phyloP scores from a whole-genome alignment of 2,329 filamentous ascomycete genomes.

The Aspergillus neotritici region DNA sequence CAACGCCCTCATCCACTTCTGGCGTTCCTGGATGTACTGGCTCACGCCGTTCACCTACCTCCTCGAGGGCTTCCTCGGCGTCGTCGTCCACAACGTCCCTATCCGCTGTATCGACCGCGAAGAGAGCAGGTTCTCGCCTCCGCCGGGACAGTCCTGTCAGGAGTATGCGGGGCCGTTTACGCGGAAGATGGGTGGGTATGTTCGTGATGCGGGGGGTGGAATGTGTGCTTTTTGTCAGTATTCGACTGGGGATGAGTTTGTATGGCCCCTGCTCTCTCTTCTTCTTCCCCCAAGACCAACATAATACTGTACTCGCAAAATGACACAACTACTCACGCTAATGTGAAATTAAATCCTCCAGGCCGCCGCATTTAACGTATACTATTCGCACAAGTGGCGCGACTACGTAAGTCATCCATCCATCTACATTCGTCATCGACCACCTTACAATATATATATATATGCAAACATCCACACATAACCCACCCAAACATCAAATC shows the following conservation, averaged over 20 bases:
- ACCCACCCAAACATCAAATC: neutral
- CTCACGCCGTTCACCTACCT: constrained; percentile 64
- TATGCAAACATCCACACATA: no score
- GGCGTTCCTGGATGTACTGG: constrained; percentile 62
- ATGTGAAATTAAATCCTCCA: constrained; percentile 6
- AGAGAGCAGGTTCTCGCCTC: constrained; percentile 56
- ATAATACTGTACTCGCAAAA: neutral
- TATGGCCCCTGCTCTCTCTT: constrained; percentile 23
- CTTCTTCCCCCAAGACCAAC: neutral
- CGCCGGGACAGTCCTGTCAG: constrained; percentile 55
- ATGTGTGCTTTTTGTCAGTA: constrained; percentile 62
- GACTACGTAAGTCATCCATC: constrained; percentile 46
- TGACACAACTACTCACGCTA: neutral
- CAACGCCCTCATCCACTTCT: constrained; percentile 57
- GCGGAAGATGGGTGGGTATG: constrained; percentile 54
- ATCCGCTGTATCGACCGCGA: constrained; percentile 54
- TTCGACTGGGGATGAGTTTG: constrained; percentile 56
- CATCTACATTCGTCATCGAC: no score
- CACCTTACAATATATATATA: no score
- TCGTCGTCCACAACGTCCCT: constrained; percentile 50
- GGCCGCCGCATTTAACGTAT: constrained; percentile 52
- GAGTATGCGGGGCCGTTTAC: constrained; percentile 54
- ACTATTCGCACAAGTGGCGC: constrained; percentile 58
- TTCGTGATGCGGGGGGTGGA: constrained; percentile 50
- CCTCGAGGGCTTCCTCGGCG: constrained; percentile 56